Base-by-base conservation (phyloP, 2,329 filamentous ascomycete genomes). In the Lomentospora prolificans region DNA sequence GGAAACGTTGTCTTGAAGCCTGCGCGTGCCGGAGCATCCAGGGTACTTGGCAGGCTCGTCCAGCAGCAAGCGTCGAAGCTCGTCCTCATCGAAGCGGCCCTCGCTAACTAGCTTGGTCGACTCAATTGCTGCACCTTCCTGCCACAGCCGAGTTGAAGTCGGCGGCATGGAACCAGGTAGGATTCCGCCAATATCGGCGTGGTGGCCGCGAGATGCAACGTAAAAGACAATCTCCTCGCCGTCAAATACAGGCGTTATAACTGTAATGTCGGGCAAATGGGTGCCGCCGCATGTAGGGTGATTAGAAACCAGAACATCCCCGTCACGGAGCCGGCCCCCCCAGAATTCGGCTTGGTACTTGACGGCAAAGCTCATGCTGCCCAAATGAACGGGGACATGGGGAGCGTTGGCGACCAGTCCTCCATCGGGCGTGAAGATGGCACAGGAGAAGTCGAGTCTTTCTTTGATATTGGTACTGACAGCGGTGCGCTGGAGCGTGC, bases 151-250 rank as follows among this genome's bases (percentile, higher is more conserved):
- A 22, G 81, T 79, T 0, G 84, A 88, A 59, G 87, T 81, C 2
- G 88, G 85, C 2, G 89, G 89, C 89, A 94, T 94, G 1, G 84
- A 89, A 0, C 89, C 89, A 0, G 89, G 87, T 0, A 90, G 75
- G 48, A 91, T 90, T 7, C 89, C 89, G 9, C 89, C 89, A 60
- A 94, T 72, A 3, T 72, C 69, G 0, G 68, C 66, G 52, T 72
- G 68, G 53, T 70, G 68, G 0, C 64, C 66, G 1, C 65, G 60
- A 0, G 63, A 64, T 1, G 65, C 66, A 0, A 64, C 63, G 22
- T 64, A 67, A 17, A 67, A 67, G 19, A 63, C 61, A 27, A 67
- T 62, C 0, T 62, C 60, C 1, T 57, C 58, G 14, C 56, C 54
- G 4, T 61, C 60, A 50, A 70, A 69, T 4, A 69, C 68, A 0